Base-by-base conservation (phyloP, 352 stramenopile species). In the Phytophthora tentaculata region DNA sequence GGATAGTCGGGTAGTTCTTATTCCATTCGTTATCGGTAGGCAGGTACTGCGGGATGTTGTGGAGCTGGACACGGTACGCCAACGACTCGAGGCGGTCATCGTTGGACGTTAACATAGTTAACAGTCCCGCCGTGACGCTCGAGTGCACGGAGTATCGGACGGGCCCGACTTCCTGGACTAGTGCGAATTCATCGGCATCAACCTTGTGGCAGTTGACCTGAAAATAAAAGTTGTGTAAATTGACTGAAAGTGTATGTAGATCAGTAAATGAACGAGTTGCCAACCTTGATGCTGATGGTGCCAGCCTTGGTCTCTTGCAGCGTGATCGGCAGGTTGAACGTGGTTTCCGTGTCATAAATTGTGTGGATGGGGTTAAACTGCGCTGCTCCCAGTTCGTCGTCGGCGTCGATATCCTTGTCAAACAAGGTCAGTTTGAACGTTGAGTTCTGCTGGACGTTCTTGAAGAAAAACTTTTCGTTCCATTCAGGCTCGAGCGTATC, bases 391-490 rank as follows among this genome's bases (percentile, higher is more conserved):
- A 76, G 19, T 44, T 70, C 47, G 58, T 79, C 71, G 52, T 74
- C 71, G 0, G 61, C 60, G 43, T 68, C 35, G 23, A 76, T 39
- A 32, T 79, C 67, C 54, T 73, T 79, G 60, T 79, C 71, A 29
- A 76, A 63, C 37, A 79, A 32, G 2, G 49, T 67, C 4, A 79
- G 41, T 32, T 74, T 79, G 60, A 62, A 79, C n/a, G 57, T 29
- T 22, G 71, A 53, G 60, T 69, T 56, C 9, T 58, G 47, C 24
- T 59, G 64, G 2, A 76, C 62, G 43, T 76, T 76, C 43, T 65
- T 67, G 50, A 79, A 79, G 29, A 50, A 68, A 28, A 79, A 79
- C 26, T 56, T 73, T 47, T 79, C 71, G 51, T 79, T 76, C 71
- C 71, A 79, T n/a, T 45, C 43, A 26, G 71, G 71, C 14, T 76